These are phyloP conservation scores for Pythium catenulatum DNA, from an alignment of 352 stramenopile species.

Conservation along the genomic window DNA sequence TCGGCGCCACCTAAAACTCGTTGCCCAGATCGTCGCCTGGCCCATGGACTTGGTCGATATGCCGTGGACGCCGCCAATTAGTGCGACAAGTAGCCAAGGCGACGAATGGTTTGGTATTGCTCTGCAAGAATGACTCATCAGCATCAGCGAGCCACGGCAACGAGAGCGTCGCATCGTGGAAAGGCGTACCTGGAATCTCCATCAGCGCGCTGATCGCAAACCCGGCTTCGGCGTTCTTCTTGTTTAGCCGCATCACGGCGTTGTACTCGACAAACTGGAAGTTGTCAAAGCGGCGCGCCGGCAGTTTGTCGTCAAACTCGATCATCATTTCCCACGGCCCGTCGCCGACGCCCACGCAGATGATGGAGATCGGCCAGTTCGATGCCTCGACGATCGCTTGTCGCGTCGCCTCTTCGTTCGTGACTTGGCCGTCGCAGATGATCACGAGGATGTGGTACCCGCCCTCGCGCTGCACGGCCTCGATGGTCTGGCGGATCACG, in stretches of 20 bases:
- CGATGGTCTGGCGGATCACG: conserved; percentile 80
- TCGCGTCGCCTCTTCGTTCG: conserved; percentile 74
- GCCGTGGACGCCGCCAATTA: too few species aligned
- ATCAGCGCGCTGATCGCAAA: conserved; percentile 87
- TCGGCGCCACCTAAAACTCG: too few species aligned
- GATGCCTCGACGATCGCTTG: conserved; percentile 83
- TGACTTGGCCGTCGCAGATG: conserved; percentile 82
- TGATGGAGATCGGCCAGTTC: conserved; percentile 80
- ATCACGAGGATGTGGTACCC: conserved; percentile 91
- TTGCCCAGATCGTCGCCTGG: too few species aligned
- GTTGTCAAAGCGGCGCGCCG: conserved; percentile 85
- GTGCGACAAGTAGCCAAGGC: conserved; percentile 27
- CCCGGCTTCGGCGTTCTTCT: conserved; percentile 79
- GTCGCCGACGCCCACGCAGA: conserved; percentile 87
- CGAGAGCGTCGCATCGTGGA: neutral
- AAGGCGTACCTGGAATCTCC: conserved; percentile 80
- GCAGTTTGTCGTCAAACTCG: conserved; percentile 84
- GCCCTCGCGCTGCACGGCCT: conserved; percentile 63
- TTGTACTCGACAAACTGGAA: conserved; percentile 92
- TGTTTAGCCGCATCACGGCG: conserved; percentile 79
- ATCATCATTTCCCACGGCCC: conserved; percentile 90
- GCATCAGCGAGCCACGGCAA: neutral
- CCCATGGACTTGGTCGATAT: too few species aligned
- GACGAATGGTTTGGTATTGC: conserved; percentile 64
- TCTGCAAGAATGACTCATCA: conserved; percentile 22